Evolutionary conservation across 805 yeast genomes (phyloP).

Genomic region (Sungouiella blattae): DNA sequence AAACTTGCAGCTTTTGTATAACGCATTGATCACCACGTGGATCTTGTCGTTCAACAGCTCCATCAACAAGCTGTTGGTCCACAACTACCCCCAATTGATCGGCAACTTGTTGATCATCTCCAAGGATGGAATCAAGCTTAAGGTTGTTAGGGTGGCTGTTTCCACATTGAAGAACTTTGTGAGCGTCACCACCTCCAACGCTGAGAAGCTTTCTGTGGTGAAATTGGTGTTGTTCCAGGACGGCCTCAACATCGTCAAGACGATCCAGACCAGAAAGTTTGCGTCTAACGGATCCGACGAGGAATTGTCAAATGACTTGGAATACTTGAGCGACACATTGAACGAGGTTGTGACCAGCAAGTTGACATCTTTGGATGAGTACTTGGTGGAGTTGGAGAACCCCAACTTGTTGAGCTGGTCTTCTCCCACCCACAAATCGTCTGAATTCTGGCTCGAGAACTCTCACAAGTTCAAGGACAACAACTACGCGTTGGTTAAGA

Average conservation of each 20-base stretch:
- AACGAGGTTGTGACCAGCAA: conserved; percentile 64
- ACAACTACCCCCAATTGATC: conserved; percentile 52
- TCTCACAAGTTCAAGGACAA: conserved; percentile 69
- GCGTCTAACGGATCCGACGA: conserved; percentile 66
- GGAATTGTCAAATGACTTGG: conserved; percentile 76
- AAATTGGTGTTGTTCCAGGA: conserved; percentile 73
- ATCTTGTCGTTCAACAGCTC: conserved; percentile 68
- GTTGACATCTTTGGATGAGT: conserved; percentile 91
- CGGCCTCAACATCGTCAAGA: conserved; percentile 64
- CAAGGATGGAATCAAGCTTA: conserved; percentile 85
- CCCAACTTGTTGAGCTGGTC: conserved; percentile 69
- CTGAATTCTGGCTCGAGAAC: conserved; percentile 88
- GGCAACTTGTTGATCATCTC: conserved; percentile 55
- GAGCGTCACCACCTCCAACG: conserved; percentile 23
- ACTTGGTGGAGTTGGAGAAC: conserved; percentile 76
- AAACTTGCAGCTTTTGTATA: conserved; percentile 80
- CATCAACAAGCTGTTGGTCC: conserved; percentile 46
- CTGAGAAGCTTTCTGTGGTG: conserved; percentile 46
- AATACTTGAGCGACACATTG: conserved; percentile 53
- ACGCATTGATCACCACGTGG: conserved; percentile 78
- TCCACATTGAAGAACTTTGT: conserved; percentile 67
- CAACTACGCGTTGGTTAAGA: conserved; percentile 68
- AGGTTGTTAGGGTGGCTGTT: conserved; percentile 80
- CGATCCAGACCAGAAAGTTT: conserved; percentile 84
- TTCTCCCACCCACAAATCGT: conserved; percentile 87